Percentiles rank a stretch among this genome's conserved stretches.
phyloP scores from a whole-genome alignment of 1,284 basidiomycete genomes.

The Ustilago hordei region DNA sequence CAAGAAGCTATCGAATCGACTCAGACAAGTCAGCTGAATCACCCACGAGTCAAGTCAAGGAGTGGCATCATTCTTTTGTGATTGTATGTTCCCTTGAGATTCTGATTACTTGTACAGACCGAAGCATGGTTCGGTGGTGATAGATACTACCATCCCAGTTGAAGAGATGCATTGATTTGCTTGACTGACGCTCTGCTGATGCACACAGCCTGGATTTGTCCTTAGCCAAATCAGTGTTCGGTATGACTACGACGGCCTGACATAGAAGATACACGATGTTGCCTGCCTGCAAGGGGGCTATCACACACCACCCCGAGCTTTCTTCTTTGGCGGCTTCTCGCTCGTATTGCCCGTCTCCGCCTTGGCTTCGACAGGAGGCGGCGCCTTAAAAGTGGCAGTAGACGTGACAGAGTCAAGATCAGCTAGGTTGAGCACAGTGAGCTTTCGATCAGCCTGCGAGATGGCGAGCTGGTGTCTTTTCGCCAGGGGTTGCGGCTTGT shows the following conservation, averaged over 20 bases:
- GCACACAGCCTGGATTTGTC: too few relatives aligned
- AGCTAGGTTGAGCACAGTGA: constrained; percentile 59
- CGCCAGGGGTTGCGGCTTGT: constrained; percentile 19
- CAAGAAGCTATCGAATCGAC: too few relatives aligned
- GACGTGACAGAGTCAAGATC: constrained; percentile 38
- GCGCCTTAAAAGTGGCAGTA: constrained; percentile 28
- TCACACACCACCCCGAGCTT: constrained; percentile 36
- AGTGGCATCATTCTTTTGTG: constrained; percentile 1
- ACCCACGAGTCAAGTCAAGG: neutral
- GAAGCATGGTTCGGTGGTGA: neutral
- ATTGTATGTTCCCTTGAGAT: neutral
- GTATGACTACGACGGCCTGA: too few relatives aligned
- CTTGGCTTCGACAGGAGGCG: constrained; percentile 25
- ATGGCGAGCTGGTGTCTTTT: constrained; percentile 60
- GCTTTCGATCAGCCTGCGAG: constrained; percentile 61
- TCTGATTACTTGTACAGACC: neutral
- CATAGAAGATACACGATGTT: too few relatives aligned
- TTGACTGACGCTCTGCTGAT: neutral
- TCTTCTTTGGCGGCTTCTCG: constrained; percentile 46
- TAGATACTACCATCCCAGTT: neutral
- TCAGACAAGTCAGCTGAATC: neutral
- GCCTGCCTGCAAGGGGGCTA: neutral
- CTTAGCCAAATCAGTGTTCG: too few relatives aligned
- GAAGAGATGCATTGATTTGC: neutral
- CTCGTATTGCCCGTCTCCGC: constrained; percentile 21